phyloP scores from a whole-genome alignment of 2,329 filamentous ascomycete species.

The Xylariaceae sp. region DNA sequence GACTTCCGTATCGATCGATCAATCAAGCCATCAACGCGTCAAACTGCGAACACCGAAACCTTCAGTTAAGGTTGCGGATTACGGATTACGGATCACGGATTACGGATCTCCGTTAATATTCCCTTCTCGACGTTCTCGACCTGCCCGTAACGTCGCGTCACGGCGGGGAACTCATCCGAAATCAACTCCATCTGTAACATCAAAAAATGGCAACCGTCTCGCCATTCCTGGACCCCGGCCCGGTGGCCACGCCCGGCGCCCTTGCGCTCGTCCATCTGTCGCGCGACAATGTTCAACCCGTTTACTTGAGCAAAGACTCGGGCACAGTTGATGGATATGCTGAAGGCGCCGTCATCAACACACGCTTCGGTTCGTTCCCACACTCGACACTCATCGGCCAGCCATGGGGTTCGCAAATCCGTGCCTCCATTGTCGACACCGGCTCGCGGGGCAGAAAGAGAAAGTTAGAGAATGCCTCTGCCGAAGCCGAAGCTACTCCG shows the following conservation, averaged over 20 bases:
- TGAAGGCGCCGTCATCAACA: constrained; percentile 79
- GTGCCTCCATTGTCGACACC: constrained; percentile 85
- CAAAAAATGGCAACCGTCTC: constrained; percentile 48
- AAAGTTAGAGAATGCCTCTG: constrained; percentile 41
- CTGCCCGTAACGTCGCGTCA: too few relatives aligned
- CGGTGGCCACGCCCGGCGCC: constrained; percentile 55
- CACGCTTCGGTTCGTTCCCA: constrained; percentile 85
- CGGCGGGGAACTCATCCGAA: not conserved
- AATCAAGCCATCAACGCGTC: not conserved
- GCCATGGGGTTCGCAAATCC: constrained; percentile 87
- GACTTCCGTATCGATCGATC: not conserved
- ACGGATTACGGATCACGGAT: too few relatives aligned
- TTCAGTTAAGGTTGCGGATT: too few relatives aligned
- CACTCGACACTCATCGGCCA: constrained; percentile 71
- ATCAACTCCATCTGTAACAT: not conserved
- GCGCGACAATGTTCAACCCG: constrained; percentile 75
- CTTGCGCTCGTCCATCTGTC: constrained; percentile 85
- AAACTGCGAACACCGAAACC: not conserved
- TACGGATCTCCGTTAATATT: too few relatives aligned
- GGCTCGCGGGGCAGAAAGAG: constrained; percentile 76
- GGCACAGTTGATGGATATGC: constrained; percentile 65
- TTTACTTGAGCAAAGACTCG: constrained; percentile 59
- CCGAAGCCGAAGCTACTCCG: constrained; percentile 43
- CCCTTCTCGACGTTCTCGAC: too few relatives aligned
- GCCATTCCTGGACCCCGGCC: constrained; percentile 71